These are phyloP conservation scores for Paramarasmius palmivorus DNA, from an alignment of 1,284 basidiomycete species.

Conservation along the genomic window DNA sequence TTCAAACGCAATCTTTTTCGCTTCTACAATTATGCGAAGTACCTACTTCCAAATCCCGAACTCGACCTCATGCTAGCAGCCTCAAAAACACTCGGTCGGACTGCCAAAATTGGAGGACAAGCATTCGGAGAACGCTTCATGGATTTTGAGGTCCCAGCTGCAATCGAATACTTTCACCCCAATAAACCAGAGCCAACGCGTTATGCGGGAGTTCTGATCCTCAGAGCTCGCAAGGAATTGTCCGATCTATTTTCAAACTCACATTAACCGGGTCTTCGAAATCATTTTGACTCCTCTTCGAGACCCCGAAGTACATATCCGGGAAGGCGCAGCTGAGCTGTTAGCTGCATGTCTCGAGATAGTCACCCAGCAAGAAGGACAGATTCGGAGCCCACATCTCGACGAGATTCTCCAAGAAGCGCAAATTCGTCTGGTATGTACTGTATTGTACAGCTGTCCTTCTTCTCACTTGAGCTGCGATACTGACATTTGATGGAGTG, in stretches of 20 bases:
- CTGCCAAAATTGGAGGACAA: constrained; percentile 79
- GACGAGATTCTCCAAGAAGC: constrained; percentile 87
- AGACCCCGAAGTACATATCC: constrained; percentile 81
- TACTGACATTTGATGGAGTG: too few species aligned
- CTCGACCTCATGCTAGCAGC: constrained; percentile 88
- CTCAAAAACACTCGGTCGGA: constrained; percentile 82
- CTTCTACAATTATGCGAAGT: constrained; percentile 91
- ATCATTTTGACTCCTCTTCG: constrained; percentile 88
- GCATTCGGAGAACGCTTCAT: constrained; percentile 87
- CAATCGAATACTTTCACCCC: constrained; percentile 77
- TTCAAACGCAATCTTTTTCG: constrained; percentile 78
- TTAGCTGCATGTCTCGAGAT: constrained; percentile 89
- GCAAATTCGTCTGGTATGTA: constrained; percentile 70
- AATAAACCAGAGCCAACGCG: constrained; percentile 76
- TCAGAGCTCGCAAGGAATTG: constrained; percentile 91
- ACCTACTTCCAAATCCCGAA: constrained; percentile 81
- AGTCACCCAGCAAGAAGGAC: constrained; percentile 71
- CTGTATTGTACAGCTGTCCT: too few species aligned
- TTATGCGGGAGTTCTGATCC: constrained; percentile 84
- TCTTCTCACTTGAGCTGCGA: too few species aligned
- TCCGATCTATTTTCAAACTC: constrained; percentile 83
- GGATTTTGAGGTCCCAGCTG: constrained; percentile 82
- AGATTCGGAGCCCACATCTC: constrained; percentile 68
- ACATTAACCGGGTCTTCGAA: constrained; percentile 85
- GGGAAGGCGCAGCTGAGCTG: constrained; percentile 90